A percentile compares a stretch with the other conserved stretches of the same genome.
Evolutionary conservation across 441 rosid species (phyloP).

Genomic region (Iberis amara): DNA sequence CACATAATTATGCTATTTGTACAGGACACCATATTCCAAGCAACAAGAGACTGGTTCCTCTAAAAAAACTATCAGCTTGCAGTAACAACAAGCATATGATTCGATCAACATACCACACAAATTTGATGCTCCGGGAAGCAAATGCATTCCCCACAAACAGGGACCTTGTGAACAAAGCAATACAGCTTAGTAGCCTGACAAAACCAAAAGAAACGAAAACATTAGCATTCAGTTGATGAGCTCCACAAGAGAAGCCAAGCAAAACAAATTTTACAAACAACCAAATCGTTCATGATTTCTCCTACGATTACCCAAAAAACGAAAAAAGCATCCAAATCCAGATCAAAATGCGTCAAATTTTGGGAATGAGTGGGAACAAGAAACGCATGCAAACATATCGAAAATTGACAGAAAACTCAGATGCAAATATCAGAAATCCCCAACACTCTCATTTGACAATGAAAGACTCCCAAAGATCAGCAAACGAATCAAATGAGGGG

Average conservation of each 20-base stretch:
- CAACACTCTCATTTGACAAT: not conserved
- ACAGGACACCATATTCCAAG: slow-evolving; percentile 3
- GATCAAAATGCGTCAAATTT: slow-evolving; percentile 6
- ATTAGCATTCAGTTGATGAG: slow-evolving; percentile 11
- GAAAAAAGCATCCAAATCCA: slow-evolving; percentile 8
- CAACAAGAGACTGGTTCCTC: slow-evolving; percentile 6
- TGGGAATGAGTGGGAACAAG: not conserved
- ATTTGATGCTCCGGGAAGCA: slow-evolving; percentile 92
- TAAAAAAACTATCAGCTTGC: not conserved
- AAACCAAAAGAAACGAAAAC: not conserved
- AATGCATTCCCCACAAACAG: slow-evolving; percentile 97
- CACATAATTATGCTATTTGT: not conserved
- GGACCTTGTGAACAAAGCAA: slow-evolving; percentile 98
- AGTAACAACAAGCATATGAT: not conserved
- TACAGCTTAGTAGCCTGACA: slow-evolving; percentile 91
- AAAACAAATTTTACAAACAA: not conserved
- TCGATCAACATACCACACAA: slow-evolving; percentile 62
- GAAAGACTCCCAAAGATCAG: not conserved
- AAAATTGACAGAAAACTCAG: slow-evolving; percentile 25
- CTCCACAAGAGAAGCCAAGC: not conserved
- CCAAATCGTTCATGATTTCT: slow-evolving; percentile 1
- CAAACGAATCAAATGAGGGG: not conserved
- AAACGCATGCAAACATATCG: slow-evolving; percentile 21
- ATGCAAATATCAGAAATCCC: slow-evolving; percentile 22
- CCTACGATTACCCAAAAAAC: not conserved